Evolutionary conservation across 225 moss, liverwort and hornwort species (phyloP).

Genomic region (Antitrichia curtipendula): DNA sequence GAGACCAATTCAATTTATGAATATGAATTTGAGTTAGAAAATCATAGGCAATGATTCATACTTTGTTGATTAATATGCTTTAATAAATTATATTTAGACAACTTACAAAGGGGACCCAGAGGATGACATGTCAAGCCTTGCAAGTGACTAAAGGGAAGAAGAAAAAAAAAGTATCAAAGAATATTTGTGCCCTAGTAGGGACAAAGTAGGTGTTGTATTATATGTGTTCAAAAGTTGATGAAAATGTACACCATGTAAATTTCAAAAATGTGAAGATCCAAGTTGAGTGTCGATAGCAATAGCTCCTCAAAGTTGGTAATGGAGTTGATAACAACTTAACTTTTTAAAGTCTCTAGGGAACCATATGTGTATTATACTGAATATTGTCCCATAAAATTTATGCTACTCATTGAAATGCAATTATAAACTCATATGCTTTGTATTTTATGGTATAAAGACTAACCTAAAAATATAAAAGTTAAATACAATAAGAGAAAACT

Average conservation of each 20-base stretch:
- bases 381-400: neutral
- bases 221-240: neutral
- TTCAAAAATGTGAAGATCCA: neutral
- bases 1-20: neutral
- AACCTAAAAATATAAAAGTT: no score
- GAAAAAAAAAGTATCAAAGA: neutral
- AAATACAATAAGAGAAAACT: neutral
- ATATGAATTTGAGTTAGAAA: neutral
- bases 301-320: neutral
- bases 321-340: neutral
- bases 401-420: neutral
- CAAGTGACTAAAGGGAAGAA: neutral
- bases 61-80: neutral
- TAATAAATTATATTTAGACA: neutral
- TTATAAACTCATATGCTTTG: neutral
- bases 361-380: fast-evolving
- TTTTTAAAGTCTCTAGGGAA: neutral
- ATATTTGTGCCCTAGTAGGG: neutral
- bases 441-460: neutral
- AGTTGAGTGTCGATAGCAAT: neutral
- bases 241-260: neutral
- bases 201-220: neutral
- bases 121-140: fast-evolving
- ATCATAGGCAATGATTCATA: fast-evolving
- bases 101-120: neutral